Percentiles rank a stretch among this genome's conserved stretches.
Evolutionary conservation across 805 yeast genomes (phyloP).

Genomic region (Yarrowia bubula): DNA sequence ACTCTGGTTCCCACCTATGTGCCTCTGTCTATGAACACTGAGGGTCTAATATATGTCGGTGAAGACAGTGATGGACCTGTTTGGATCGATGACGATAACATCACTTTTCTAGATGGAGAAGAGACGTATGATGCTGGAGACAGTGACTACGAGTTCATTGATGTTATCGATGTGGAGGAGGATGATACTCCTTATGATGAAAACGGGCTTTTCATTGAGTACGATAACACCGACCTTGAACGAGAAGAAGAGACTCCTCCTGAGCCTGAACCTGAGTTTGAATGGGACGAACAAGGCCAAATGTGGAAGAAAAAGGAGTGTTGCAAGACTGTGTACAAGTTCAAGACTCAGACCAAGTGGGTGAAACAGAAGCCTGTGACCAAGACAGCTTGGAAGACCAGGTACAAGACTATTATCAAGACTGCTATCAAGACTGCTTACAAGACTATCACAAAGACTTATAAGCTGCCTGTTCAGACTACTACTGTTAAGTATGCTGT

Average conservation of each 20-base stretch:
- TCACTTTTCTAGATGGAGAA: constrained; percentile 1
- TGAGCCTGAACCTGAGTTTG: background rate
- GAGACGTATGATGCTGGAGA: background rate
- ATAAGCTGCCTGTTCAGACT: background rate
- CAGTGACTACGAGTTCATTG: background rate
- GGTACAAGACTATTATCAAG: constrained; percentile 2
- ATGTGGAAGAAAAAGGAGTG: constrained; percentile 7
- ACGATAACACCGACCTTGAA: background rate
- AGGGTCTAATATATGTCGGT: constrained; percentile 3
- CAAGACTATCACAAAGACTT: background rate
- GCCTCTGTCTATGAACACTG: background rate
- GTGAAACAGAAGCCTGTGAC: background rate
- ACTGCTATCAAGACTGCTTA: background rate
- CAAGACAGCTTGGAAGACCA: background rate
- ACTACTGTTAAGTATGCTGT: background rate
- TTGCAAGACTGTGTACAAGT: background rate
- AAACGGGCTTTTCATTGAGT: background rate
- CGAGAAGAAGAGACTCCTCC: background rate
- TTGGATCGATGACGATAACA: background rate
- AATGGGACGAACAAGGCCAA: background rate
- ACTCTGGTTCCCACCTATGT: background rate
- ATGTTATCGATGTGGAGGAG: background rate
- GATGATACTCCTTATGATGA: background rate
- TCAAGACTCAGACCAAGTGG: background rate
- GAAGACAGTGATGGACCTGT: background rate